Evolutionary conservation across 2,329 filamentous ascomycete species (phyloP).

Genomic region (Rutstroemia sp.): DNA sequence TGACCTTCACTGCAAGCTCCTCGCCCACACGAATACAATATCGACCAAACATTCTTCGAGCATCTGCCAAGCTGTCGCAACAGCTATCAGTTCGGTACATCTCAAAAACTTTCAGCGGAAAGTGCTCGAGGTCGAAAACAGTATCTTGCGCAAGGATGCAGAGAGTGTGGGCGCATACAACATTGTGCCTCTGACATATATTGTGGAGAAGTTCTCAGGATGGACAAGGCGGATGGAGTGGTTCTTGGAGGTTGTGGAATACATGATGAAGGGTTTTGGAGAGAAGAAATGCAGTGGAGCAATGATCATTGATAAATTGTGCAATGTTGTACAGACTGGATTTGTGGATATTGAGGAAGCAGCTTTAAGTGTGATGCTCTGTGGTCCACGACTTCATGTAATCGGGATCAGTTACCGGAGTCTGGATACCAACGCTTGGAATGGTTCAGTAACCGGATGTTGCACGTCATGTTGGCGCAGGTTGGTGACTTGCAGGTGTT

Average conservation of each 20-base stretch:
- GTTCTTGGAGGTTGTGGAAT: constrained; percentile 67
- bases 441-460: too few relatives aligned
- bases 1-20: constrained; percentile 68
- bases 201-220: constrained; percentile 77
- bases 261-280: constrained; percentile 46
- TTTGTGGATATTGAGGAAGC: constrained; percentile 79
- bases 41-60: constrained; percentile 66
- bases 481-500: too few relatives aligned
- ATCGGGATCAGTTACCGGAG: too few relatives aligned
- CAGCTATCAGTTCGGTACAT: constrained; percentile 66
- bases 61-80: constrained; percentile 81
- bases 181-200: constrained; percentile 81
- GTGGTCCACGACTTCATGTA: too few relatives aligned
- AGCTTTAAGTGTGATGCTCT: constrained; percentile 43
- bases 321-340: constrained; percentile 74
- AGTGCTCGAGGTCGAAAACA: constrained; percentile 75
- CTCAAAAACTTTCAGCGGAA: constrained; percentile 75
- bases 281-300: constrained; percentile 53
- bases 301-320: constrained; percentile 67
- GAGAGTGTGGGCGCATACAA: constrained; percentile 82
- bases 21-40: constrained; percentile 58
- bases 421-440: too few relatives aligned
- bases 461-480: too few relatives aligned
- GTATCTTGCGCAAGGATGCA: constrained; percentile 69
- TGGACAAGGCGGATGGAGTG: constrained; percentile 84